These are phyloP conservation scores for Centella asiatica DNA, from an alignment of 129 eudicot species.

Conservation along the genomic window DNA sequence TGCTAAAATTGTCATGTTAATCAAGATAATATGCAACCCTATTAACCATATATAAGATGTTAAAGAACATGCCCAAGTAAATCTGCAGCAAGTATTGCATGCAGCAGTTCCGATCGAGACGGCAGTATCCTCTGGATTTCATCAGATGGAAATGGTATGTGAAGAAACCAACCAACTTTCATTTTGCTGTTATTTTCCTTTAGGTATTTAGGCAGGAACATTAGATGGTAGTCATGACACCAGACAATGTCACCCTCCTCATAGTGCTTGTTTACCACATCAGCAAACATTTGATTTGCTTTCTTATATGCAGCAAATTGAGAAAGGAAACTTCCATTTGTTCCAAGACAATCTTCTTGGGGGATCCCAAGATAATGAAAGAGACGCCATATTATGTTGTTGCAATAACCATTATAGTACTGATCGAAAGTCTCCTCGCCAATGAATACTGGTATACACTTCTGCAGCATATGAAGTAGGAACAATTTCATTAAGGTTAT, in stretches of 20 bases:
- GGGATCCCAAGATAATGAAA: slow-evolving; percentile 93
- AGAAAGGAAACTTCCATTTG: slow-evolving; percentile 90
- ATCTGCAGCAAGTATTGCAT: slow-evolving; percentile 94
- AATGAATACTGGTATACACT: slow-evolving; percentile 91
- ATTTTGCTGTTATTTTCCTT: slow-evolving; percentile 69
- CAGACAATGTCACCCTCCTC: slow-evolving; percentile 96
- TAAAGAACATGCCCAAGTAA: slow-evolving; percentile 70
- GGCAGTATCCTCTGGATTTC: slow-evolving; percentile 97
- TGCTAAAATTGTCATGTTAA: neutral
- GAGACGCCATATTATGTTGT: slow-evolving; percentile 93
- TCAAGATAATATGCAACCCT: neutral
- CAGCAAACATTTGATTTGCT: slow-evolving; percentile 98
- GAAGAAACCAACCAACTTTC: slow-evolving; percentile 99
- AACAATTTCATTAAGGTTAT: neutral
- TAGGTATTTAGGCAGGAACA: slow-evolving; percentile 86
- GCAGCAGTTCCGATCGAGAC: slow-evolving; percentile 83
- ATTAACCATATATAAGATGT: neutral
- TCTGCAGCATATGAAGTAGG: slow-evolving; percentile 32
- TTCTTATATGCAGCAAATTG: slow-evolving; percentile 89
- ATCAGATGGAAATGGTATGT: slow-evolving; percentile 93
- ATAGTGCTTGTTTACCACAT: slow-evolving; percentile 75
- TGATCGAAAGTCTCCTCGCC: slow-evolving; percentile 86
- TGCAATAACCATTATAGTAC: slow-evolving; percentile 92
- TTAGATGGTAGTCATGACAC: slow-evolving; percentile 98
- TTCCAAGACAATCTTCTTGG: slow-evolving; percentile 88